Base-by-base conservation (phyloP, 805 yeast species). In the Nematodospora valgi region DNA sequence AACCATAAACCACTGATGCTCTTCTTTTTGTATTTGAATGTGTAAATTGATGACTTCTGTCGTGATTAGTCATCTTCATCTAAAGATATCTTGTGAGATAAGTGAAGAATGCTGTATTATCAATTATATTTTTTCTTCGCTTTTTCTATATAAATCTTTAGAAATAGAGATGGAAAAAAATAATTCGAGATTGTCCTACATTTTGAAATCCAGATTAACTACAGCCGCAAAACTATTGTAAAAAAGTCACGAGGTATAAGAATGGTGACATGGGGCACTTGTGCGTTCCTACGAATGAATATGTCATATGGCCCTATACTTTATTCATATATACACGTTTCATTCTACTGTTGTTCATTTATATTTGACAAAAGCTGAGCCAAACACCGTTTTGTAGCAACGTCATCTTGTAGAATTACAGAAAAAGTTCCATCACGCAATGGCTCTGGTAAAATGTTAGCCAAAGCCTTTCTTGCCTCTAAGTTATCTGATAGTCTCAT, bases 391-490 rank as follows among this genome's bases (percentile, higher is more conserved):
- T 85, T 87, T 6, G 97, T 87, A 10, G 89, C 87, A 3, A 78
- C 75, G 52, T 91, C 98, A 48, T 91, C 98, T 48, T 82, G 79
- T 37, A 91, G 69, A 3, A 82, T 81, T 29, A 72, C 68, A 23
- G 82, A 76, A 56, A 93, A 89, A 0, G 98, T 86, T 13, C 86
- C 91, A 56, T 86, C 95, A 43, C 86, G 78, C 49, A 91, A 70
- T 2, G 94, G 86, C 47, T 83, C 91, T 2, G 98, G 98, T 33
- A 93, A 64, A 15, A 86, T 81, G 39, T 79, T 82, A 30, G 85
- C 80, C 46, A 91, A 69, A 0, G 96, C 88, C 44, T 84, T 84
- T 46, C 96, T 72, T 2, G 98, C 97, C 44, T 94, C 94, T 23
- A 79, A 68, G 50, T 91, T 89, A 55, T 91, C 98, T 29, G 93